These are phyloP conservation scores for Xenoacremonium recifei DNA, from an alignment of 2,329 filamentous ascomycete genomes.

Conservation along the genomic window DNA sequence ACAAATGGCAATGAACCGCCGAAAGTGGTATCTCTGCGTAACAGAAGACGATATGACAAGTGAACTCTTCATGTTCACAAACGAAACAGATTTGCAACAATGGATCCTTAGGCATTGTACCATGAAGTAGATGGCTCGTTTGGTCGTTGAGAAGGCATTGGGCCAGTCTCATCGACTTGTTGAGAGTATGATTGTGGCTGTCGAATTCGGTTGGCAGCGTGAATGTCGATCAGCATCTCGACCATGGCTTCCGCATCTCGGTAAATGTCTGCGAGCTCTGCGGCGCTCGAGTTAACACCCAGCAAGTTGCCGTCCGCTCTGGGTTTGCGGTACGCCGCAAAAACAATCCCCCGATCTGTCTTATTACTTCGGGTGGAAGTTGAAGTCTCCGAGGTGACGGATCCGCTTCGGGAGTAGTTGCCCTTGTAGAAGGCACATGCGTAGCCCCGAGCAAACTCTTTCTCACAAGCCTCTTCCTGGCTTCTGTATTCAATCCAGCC, in stretches of 20 bases:
- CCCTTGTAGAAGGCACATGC: constrained; percentile 53
- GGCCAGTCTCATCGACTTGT: constrained; percentile 36
- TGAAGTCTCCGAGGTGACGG: constrained; percentile 22
- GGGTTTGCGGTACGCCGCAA: constrained; percentile 54
- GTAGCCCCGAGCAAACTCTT: constrained; percentile 52
- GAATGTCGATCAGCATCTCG: constrained; percentile 51
- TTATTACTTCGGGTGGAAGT: constrained; percentile 20
- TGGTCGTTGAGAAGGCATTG: constrained; percentile 32
- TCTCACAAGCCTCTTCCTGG: constrained; percentile 33
- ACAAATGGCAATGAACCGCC: not conserved
- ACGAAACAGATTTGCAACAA: constrained; percentile 9
- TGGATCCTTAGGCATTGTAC: constrained; percentile 9
- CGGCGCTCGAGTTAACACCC: constrained; percentile 32
- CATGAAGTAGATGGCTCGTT: constrained; percentile 7
- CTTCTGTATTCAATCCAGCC: constrained; percentile 55
- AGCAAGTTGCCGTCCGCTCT: constrained; percentile 35
- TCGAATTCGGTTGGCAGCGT: constrained; percentile 38
- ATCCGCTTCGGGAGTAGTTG: constrained; percentile 28
- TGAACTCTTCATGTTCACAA: constrained; percentile 1
- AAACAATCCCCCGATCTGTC: constrained; percentile 53
- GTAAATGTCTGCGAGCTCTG: constrained; percentile 46
- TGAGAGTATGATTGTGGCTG: constrained; percentile 24
- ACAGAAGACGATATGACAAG: not conserved
- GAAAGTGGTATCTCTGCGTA: constrained; percentile 3
- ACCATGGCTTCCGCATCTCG: constrained; percentile 52